Base-by-base conservation (phyloP, 2,329 filamentous ascomycete genomes). In the Epicoccum nigrum region DNA sequence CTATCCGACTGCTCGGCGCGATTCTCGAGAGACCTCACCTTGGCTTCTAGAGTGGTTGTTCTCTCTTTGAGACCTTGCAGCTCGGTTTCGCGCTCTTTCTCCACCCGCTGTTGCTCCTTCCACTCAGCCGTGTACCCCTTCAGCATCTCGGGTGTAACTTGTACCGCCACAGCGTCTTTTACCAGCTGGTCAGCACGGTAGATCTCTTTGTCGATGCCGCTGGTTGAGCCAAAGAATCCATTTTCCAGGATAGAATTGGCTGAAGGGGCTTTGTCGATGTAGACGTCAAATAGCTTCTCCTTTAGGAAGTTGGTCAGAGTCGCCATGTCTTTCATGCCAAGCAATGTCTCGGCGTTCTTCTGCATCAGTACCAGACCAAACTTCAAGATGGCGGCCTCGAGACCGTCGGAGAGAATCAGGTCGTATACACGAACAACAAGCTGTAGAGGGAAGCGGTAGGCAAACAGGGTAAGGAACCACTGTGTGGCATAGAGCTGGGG, bases 401-500 rank as follows among this genome's bases (percentile, higher is more conserved):
- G 80, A 2, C 95, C 94, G 74, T 97, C 93, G 38, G 90, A 94
- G 15, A 99, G 81, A 43, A 99, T 94, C 47, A 99, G 78, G 70
- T 99, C 94, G 74, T 97, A 99, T 42, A 99, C 95, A 25, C 94
- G 89, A 51, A 99, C 86, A 6, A 99, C 94, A 8, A 99, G 85
- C 70, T 99, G 94, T 7, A 99, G 81, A 7, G 94, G 94, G 73
- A 99, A 99, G 33, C 95, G 89, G 73, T 99, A 99, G 25, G 93
- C 92, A 69, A 99, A 99, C n/a, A 99, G 81, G 0, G 94, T 99
- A 41, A 99, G 82, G 75, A 99, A 99, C 94, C 94, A 99, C 73
- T 99, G 94, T 0, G 94, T 99, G 35, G 94, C 94, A 70, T 99
- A 99, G 7, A 99, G 81, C 68, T 96, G 91, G 1, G 94, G 89